Percentiles rank a stretch among this genome's conserved stretches.
Evolutionary conservation across 2,329 filamentous ascomycete genomes (phyloP).

Genomic region (Aspergillus pseudotamarii): DNA sequence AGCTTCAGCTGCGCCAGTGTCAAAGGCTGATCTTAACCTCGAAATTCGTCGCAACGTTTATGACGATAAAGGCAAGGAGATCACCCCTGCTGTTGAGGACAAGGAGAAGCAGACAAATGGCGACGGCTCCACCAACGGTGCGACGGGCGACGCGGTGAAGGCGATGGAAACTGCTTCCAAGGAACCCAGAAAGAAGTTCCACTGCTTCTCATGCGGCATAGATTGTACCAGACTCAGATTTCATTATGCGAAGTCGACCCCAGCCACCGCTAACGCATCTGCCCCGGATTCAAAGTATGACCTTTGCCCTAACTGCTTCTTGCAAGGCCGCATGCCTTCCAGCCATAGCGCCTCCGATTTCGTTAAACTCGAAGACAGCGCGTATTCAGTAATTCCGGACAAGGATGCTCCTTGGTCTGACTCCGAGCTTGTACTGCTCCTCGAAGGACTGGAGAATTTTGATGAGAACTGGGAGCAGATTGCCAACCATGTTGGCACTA

Average conservation of each 20-base stretch:
- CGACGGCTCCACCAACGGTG: conserved; percentile 69
- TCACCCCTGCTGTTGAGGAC: conserved; percentile 67
- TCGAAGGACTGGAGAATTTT: conserved; percentile 89
- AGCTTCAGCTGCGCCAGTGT: conserved; percentile 64
- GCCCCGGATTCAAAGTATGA: conserved; percentile 72
- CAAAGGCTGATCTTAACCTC: conserved; percentile 84
- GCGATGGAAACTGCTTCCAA: conserved; percentile 62
- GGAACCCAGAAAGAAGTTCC: conserved; percentile 67
- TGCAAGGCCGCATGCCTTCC: conserved; percentile 79
- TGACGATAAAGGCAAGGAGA: conserved; percentile 84
- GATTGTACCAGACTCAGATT: conserved; percentile 79
- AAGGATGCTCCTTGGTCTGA: conserved; percentile 90
- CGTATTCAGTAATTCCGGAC: conserved; percentile 76
- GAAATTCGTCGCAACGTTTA: conserved; percentile 95
- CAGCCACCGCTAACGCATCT: conserved; percentile 59
- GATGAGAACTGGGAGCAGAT: conserved; percentile 96
- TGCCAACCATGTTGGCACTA: conserved; percentile 85
- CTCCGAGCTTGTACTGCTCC: conserved; percentile 80
- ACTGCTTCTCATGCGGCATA: conserved; percentile 89
- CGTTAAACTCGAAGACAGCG: conserved; percentile 84
- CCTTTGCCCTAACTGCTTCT: conserved; percentile 86
- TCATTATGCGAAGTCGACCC: conserved; percentile 67
- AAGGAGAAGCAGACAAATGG: conserved; percentile 72
- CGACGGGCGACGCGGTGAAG: conserved; percentile 60
- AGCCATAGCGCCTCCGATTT: conserved; percentile 81